Conservation (phyloP, 2,329 filamentous ascomycete genomes). For the Boeremia lycopersici region DNA sequence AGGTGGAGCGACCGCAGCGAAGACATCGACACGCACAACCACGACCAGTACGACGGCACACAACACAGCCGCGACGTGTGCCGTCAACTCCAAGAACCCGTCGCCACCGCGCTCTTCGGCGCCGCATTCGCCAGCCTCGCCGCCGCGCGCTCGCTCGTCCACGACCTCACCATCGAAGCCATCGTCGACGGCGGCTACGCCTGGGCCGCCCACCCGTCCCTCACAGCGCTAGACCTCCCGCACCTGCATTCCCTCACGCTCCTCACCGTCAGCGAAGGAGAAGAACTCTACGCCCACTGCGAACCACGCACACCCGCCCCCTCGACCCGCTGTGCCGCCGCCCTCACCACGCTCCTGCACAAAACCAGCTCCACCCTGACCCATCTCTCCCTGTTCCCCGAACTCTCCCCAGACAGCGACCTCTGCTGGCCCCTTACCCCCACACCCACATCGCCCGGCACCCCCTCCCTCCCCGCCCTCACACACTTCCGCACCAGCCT, state of each 20-base stretch:
- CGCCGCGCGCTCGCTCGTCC: background rate
- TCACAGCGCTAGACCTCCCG: slow-evolving; percentile 67
- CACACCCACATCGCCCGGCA: no score
- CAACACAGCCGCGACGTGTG: background rate
- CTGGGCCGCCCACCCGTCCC: slow-evolving; percentile 64
- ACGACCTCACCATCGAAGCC: background rate
- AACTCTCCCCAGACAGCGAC: no score
- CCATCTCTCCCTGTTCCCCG: no score
- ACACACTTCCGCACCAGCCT: no score
- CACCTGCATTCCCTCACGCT: slow-evolving; percentile 75
- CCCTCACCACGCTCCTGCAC: no score
- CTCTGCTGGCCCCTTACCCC: no score
- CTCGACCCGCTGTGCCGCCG: no score
- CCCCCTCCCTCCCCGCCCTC: no score
- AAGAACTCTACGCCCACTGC: slow-evolving; percentile 48
- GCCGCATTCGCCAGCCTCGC: background rate
- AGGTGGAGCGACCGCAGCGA: no score
- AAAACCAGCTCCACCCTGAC: no score
- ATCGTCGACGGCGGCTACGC: slow-evolving; percentile 58
- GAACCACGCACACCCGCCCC: no score
- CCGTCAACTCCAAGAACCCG: background rate
- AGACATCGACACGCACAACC: background rate
- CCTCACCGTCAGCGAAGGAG: slow-evolving; percentile 73
- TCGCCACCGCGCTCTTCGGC: background rate
- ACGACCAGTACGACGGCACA: background rate